Evolutionary conservation across 169 alveolate genomes (phyloP).

Genomic region (Plasmodium chabaudi): DNA sequence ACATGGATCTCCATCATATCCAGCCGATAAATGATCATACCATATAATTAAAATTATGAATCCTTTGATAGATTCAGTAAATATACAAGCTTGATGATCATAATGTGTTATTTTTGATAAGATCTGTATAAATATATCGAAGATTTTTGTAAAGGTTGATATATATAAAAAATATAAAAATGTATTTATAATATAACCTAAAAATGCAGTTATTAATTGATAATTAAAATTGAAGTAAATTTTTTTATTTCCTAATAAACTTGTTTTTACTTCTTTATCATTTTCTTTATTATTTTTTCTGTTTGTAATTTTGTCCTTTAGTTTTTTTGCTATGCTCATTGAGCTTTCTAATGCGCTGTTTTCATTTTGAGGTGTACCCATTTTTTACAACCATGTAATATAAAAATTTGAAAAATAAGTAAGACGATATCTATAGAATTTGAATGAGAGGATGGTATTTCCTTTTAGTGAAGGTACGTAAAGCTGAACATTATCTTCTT

Average conservation of each 20-base stretch:
- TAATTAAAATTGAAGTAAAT: neutral
- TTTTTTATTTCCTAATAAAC: neutral
- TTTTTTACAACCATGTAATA: neutral
- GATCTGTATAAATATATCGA: neutral
- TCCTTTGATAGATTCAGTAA: constrained; percentile 10
- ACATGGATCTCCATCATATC: constrained; percentile 70
- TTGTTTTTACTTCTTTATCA: constrained; percentile 13
- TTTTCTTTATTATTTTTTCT: constrained; percentile 20
- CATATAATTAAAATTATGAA: constrained; percentile 3
- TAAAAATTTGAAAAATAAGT: too few species aligned
- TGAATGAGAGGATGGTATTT: too few species aligned
- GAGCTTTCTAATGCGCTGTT: neutral
- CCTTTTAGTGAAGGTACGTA: too few species aligned
- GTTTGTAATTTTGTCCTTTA: constrained; percentile 18
- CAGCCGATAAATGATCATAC: constrained; percentile 25
- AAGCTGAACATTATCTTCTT: too few species aligned
- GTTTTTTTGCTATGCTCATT: constrained; percentile 7
- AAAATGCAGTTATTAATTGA: neutral
- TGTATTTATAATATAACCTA: constrained; percentile 36
- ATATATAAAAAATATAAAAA: constrained; percentile 24
- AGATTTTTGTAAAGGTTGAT: neutral
- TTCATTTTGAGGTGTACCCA: constrained; percentile 9
- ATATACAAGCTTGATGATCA: constrained; percentile 3
- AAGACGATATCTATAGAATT: too few species aligned
- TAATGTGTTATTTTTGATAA: constrained; percentile 11